Evolutionary conservation across 73 alveolate genomes (phyloP).

Genomic region (Stentor coeruleus): DNA sequence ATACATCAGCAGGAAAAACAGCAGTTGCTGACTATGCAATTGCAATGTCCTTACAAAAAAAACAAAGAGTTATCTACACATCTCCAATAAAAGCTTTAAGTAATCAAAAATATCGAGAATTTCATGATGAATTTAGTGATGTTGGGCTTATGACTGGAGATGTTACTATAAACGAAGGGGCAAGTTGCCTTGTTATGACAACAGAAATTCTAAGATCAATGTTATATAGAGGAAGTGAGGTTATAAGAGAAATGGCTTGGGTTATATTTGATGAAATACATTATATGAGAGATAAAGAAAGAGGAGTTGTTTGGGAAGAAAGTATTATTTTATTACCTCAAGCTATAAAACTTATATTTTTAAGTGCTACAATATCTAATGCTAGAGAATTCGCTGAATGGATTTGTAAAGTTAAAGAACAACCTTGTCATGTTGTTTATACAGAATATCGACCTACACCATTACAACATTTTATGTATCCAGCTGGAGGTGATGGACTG

Average conservation of each 20-base stretch:
- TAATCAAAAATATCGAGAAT: slow-evolving; percentile 98
- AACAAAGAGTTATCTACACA: slow-evolving; percentile 97
- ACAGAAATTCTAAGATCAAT: slow-evolving; percentile 99
- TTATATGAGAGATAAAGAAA: slow-evolving; percentile 99
- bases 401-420: slow-evolving; percentile 88
- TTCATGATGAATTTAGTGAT: slow-evolving; percentile 96
- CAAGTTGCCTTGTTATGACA: slow-evolving; percentile 99
- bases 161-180: slow-evolving; percentile 95
- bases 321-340: slow-evolving; percentile 85
- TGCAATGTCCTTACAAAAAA: slow-evolving; percentile 93
- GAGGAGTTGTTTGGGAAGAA: slow-evolving; percentile 99
- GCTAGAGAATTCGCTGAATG: slow-evolving; percentile 99
- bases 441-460: slow-evolving; percentile 99
- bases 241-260: slow-evolving; percentile 99
- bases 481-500: slow-evolving; percentile 96
- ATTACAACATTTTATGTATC: slow-evolving; percentile 94
- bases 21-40: slow-evolving; percentile 99
- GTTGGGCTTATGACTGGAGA: slow-evolving; percentile 99
- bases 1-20: slow-evolving; percentile 99
- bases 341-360: slow-evolving; percentile 91
- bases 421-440: slow-evolving; percentile 99
- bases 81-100: slow-evolving; percentile 99
- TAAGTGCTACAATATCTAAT: slow-evolving; percentile 99
- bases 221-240: slow-evolving; percentile 99
- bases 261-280: slow-evolving; percentile 99